These are phyloP conservation scores for Blepharisma stoltei DNA, from an alignment of 73 alveolate genomes.

Conservation along the genomic window DNA sequence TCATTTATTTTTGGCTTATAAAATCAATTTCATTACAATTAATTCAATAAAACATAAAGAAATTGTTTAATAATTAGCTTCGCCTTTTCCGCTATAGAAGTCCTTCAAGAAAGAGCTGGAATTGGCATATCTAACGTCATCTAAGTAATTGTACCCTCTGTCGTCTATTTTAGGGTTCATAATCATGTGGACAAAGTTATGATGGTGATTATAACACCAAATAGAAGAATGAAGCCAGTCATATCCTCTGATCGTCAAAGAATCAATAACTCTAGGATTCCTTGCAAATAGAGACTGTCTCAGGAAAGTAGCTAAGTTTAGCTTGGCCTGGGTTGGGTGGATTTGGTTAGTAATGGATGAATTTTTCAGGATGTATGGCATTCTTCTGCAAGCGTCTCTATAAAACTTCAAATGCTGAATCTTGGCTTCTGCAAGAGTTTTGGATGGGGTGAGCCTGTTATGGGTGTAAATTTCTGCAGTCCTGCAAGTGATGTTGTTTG, in stretches of 20 bases:
- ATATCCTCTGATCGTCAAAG: not conserved
- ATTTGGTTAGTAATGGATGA: constrained; percentile 1
- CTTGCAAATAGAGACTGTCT: not conserved
- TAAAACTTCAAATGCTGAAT: not conserved
- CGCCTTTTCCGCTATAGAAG: not conserved
- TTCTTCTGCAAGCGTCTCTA: constrained; percentile 21
- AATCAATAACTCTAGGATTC: not conserved
- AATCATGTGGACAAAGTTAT: constrained; percentile 1
- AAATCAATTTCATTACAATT: too few relatives aligned
- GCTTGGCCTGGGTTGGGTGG: not conserved
- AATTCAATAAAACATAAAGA: too few relatives aligned
- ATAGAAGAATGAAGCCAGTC: constrained; percentile 4
- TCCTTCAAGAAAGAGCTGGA: constrained; percentile 19
- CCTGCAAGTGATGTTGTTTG: constrained; percentile 20
- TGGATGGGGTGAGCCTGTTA: not conserved
- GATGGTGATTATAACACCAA: constrained; percentile 15
- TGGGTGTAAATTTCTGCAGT: not conserved
- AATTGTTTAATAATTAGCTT: too few relatives aligned
- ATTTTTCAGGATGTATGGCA: not conserved
- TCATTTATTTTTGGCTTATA: too few relatives aligned
- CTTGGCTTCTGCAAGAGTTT: constrained; percentile 17
- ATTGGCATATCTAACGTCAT: not conserved
- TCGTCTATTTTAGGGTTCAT: not conserved
- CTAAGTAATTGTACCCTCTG: not conserved
- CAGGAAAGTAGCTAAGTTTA: constrained; percentile 8